Percentiles rank a stretch among this genome's conserved stretches.
Conservation (phyloP, 1,139 yeast genomes). For the Entelexis paramagnoliae region DNA sequence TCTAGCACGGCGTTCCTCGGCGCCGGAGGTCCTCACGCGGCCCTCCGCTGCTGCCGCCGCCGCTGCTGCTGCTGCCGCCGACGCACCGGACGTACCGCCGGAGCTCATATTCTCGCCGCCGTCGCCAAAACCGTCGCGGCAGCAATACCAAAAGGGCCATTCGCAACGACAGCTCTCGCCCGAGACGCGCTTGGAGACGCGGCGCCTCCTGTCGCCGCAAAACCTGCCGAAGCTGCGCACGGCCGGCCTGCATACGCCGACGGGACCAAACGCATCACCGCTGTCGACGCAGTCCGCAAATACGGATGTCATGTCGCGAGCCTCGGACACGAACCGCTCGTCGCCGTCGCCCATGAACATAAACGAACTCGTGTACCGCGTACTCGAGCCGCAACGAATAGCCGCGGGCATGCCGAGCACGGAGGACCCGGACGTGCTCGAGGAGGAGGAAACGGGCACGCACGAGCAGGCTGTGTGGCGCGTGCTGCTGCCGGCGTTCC, state of each 20-base stretch:
- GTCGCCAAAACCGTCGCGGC: not conserved
- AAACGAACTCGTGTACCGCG: slow-evolving; percentile 4
- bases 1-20: not conserved
- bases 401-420: slow-evolving; percentile 6
- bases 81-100: not conserved
- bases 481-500: slow-evolving; percentile 19
- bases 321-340: not conserved
- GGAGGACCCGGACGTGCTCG: slow-evolving; percentile 1
- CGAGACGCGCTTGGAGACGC: not conserved
- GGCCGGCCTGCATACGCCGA: not conserved
- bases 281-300: slow-evolving; percentile 1
- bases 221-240: slow-evolving; percentile 1
- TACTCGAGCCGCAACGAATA: slow-evolving; percentile 1
- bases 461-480: not conserved
- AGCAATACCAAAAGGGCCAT: not conserved
- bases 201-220: not conserved
- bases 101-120: slow-evolving; percentile 4
- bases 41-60: not conserved
- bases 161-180: not conserved
- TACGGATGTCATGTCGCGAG: not conserved
- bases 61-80: no score
- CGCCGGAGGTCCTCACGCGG: not conserved
- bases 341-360: not conserved
- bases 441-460: slow-evolving; percentile 3
- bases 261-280: not conserved